Evolutionary conservation across 345 rosid genomes (phyloP).

Genomic region (Eucalyptus dawsonii): DNA sequence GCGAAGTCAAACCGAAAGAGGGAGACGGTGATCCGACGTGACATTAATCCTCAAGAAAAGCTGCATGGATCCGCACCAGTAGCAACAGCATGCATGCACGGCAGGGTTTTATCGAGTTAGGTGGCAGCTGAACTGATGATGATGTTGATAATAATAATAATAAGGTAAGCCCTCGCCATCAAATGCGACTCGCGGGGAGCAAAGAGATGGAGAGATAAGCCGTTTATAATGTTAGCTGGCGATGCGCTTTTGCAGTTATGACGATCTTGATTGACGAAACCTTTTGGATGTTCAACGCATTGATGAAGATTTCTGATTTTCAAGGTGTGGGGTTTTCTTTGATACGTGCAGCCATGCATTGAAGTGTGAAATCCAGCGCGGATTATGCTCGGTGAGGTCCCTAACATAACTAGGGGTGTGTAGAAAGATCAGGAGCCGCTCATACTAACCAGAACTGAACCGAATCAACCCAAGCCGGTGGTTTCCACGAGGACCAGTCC

Average conservation of each 20-base stretch:
- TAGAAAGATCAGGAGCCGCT: neutral
- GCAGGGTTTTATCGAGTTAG: neutral
- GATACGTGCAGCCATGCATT: neutral
- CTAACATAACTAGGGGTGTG: neutral
- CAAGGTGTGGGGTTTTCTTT: neutral
- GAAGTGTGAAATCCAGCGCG: neutral
- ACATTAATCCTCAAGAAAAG: neutral
- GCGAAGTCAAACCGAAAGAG: neutral
- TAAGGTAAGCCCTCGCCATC: neutral
- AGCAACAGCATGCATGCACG: neutral
- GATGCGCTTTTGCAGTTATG: neutral
- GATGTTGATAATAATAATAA: neutral
- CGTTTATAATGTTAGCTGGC: neutral
- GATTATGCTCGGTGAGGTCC: neutral
- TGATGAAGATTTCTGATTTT: neutral
- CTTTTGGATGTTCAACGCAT: neutral
- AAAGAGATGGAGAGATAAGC: neutral
- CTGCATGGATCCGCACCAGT: neutral
- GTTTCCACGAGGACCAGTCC: too few species aligned
- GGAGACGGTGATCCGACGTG: neutral
- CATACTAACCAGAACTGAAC: accelerated
- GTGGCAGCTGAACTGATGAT: neutral
- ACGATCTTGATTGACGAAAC: neutral
- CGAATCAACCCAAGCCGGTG: neutral
- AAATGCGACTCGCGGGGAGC: neutral